Evolutionary conservation across 148 eudicot genomes (phyloP).

Genomic region (Limonium bicolor): DNA sequence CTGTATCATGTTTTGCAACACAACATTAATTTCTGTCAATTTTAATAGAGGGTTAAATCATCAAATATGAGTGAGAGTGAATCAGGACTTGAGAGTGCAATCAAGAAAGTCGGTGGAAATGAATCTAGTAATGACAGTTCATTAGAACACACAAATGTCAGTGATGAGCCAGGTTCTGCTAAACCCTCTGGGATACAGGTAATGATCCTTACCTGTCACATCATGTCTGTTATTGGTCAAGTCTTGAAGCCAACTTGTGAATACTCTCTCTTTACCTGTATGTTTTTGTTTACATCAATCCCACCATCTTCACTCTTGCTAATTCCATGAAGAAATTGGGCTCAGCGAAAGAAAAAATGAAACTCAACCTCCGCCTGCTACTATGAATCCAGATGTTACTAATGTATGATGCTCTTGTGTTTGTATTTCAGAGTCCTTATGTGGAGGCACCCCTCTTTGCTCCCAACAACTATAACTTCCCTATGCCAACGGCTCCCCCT

Average conservation of each 20-base stretch:
- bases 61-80: conserved; percentile 36
- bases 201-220: too few species aligned
- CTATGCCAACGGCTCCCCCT: conserved; percentile 95
- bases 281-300: too few species aligned
- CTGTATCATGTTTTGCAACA: neutral
- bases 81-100: conserved; percentile 18
- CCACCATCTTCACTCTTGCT: too few species aligned
- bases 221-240: too few species aligned
- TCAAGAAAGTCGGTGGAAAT: conserved; percentile 40
- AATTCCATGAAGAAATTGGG: too few species aligned
- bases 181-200: conserved; percentile 53
- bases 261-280: too few species aligned
- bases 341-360: too few species aligned
- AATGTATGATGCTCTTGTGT: conserved; percentile 9
- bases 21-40: neutral
- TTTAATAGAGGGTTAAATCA: conserved; percentile 41
- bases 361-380: too few species aligned
- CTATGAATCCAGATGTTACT: too few species aligned
- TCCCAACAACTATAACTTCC: conserved; percentile 33
- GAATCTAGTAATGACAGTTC: conserved; percentile 31
- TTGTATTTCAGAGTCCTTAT: conserved; percentile 96
- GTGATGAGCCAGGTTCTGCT: conserved; percentile 24
- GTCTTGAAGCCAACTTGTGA: too few species aligned
- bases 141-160: conserved; percentile 21
- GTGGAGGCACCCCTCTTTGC: conserved; percentile 85